Evolutionary conservation across 352 stramenopile species (phyloP).

Genomic region (Globisporangium cederbergense): DNA sequence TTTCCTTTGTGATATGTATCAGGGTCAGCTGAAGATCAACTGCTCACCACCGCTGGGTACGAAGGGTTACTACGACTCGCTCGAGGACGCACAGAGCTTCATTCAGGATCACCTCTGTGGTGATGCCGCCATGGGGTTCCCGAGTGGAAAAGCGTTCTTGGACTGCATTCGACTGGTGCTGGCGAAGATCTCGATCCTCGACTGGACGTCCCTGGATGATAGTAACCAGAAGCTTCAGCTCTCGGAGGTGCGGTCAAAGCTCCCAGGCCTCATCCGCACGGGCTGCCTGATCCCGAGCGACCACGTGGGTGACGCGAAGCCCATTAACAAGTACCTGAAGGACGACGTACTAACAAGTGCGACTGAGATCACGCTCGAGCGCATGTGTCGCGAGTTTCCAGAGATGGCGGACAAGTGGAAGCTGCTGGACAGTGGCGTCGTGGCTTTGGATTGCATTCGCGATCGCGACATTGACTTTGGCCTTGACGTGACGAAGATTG

Average conservation of each 20-base stretch:
- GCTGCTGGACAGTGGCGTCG: not conserved
- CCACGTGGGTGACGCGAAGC: conserved; percentile 15
- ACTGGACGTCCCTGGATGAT: conserved; percentile 71
- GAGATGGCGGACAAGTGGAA: conserved; percentile 37
- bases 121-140: conserved; percentile 29
- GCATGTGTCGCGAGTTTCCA: conserved; percentile 30
- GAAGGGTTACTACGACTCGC: conserved; percentile 56
- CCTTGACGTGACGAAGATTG: conserved; percentile 23
- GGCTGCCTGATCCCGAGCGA: conserved; percentile 34
- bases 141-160: conserved; percentile 46
- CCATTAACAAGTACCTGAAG: conserved; percentile 26
- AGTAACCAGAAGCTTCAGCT: conserved; percentile 49
- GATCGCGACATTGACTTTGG: conserved; percentile 52
- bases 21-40: conserved; percentile 50
- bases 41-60: conserved; percentile 70
- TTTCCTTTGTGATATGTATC: conserved; percentile 68
- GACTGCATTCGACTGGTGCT: conserved; percentile 69
- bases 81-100: conserved; percentile 35
- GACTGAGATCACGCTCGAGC: conserved; percentile 26
- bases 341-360: conserved; percentile 24
- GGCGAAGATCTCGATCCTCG: conserved; percentile 72
- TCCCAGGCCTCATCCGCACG: conserved; percentile 44
- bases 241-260: conserved; percentile 40
- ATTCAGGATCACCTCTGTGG: conserved; percentile 30
- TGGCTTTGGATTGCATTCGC: conserved; percentile 26